Conservation (phyloP, 2,329 filamentous ascomycete species). For the Helminthosporium solani region DNA sequence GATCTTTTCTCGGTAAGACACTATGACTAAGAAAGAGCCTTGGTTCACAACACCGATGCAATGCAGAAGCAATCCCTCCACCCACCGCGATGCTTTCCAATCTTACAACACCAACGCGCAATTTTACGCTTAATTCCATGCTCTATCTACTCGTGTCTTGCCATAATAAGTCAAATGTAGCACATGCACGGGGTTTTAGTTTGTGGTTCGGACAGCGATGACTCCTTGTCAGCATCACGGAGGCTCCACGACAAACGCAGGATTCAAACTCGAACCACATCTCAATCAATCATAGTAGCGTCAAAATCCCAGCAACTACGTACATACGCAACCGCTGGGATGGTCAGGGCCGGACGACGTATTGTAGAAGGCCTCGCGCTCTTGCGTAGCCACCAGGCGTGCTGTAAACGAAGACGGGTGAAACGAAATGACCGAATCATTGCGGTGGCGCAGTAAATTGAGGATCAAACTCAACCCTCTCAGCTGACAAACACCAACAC, state of each 20-base stretch:
- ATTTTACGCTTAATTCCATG: neutral
- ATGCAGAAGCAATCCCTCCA: neutral
- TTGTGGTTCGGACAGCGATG: constrained; percentile 9
- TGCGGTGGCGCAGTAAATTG: neutral
- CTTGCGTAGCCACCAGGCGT: neutral
- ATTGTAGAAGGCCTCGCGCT: too few relatives aligned
- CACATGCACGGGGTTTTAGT: neutral
- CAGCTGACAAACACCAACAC: too few relatives aligned
- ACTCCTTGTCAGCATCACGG: constrained; percentile 13
- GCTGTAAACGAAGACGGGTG: neutral
- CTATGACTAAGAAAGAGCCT: neutral
- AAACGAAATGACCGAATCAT: neutral
- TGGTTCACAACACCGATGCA: neutral
- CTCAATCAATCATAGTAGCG: neutral
- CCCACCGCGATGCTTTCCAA: neutral
- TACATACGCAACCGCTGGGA: neutral
- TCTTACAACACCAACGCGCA: neutral
- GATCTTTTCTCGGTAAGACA: neutral
- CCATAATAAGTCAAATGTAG: too few relatives aligned
- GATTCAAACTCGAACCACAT: neutral
- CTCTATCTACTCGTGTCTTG: too few relatives aligned
- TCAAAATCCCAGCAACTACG: neutral
- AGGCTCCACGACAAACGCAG: neutral
- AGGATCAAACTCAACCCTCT: too few relatives aligned
- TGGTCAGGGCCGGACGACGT: neutral